A percentile compares a stretch with the other conserved stretches of the same genome.
phyloP scores from a whole-genome alignment of 768 basidiomycete genomes.

The Mrakia frigida region DNA sequence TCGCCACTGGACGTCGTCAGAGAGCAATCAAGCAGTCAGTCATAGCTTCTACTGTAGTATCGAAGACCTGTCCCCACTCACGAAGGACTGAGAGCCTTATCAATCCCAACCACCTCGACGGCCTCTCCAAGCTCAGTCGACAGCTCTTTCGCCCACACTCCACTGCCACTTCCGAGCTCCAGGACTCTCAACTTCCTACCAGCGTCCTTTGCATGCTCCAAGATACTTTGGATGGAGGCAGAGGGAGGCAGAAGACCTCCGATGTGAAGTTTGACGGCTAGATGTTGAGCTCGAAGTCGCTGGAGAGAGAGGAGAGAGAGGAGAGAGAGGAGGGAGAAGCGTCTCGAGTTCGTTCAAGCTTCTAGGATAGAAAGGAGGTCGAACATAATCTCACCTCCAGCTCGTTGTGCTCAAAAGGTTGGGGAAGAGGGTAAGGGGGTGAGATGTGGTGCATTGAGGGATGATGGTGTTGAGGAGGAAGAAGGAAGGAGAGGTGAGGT shows the following conservation, averaged over 20 bases:
- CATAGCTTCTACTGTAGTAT: too few species aligned
- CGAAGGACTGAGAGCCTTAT: not conserved
- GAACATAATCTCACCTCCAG: too few species aligned
- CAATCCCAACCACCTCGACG: not conserved
- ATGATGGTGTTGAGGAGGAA: too few species aligned
- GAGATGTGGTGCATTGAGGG: too few species aligned
- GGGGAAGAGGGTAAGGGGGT: too few species aligned
- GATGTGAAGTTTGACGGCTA: not conserved
- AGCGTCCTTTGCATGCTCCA: too few species aligned
- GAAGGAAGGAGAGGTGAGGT: too few species aligned
- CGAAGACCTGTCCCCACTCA: too few species aligned
- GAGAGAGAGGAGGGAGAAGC: not conserved
- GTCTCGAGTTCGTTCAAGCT: not conserved
- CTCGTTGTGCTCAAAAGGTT: too few species aligned
- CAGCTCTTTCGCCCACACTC: not conserved
- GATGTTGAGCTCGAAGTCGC: not conserved
- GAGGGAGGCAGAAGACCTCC: not conserved
- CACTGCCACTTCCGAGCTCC: not conserved
- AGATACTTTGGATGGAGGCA: too few species aligned
- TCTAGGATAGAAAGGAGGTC: too few species aligned
- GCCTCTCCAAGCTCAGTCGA: not conserved
- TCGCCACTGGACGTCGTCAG: not conserved
- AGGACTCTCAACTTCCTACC: too few species aligned
- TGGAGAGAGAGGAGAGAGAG: not conserved
- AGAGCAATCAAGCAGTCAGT: not conserved